A percentile compares a stretch with the other conserved stretches of the same genome.
These are phyloP conservation scores for Protea cynaroides DNA, from an alignment of 164 flowering plant species.

Conservation along the genomic window DNA sequence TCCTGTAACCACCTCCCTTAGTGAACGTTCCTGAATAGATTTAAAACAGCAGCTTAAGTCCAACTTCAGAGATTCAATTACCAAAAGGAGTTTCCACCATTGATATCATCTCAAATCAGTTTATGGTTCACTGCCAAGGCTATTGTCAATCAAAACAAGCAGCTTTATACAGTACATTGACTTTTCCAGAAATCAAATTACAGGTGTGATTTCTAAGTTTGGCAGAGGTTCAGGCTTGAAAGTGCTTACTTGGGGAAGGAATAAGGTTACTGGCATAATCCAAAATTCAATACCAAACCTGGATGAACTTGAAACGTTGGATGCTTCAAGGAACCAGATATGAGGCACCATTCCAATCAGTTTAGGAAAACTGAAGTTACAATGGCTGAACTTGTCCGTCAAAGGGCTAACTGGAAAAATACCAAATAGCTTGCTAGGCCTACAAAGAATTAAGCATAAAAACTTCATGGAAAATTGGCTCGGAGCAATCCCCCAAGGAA, in stretches of 20 bases:
- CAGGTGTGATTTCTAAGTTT: constrained; percentile 59
- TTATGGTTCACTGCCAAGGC: constrained; percentile 51
- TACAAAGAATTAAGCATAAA: constrained; percentile 45
- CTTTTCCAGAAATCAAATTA: constrained; percentile 51
- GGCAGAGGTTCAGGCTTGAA: constrained; percentile 39
- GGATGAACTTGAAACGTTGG: constrained; percentile 42
- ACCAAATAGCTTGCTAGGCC: constrained; percentile 54
- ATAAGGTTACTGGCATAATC: constrained; percentile 59
- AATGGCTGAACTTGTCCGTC: constrained; percentile 77
- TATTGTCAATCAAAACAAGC: constrained; percentile 35
- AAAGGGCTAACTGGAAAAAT: constrained; percentile 62
- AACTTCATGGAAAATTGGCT: constrained; percentile 77
- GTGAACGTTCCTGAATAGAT: constrained; percentile 70
- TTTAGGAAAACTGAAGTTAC: constrained; percentile 42
- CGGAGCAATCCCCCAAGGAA: constrained; percentile 84
- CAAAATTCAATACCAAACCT: constrained; percentile 76
- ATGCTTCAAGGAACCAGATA: constrained; percentile 63
- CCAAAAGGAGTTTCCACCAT: constrained; percentile 50
- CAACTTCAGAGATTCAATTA: constrained; percentile 44
- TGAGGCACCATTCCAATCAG: constrained; percentile 69
- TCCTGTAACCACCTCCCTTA: constrained; percentile 69
- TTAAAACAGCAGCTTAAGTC: constrained; percentile 54
- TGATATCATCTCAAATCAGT: constrained; percentile 66
- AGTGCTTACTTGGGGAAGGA: constrained; percentile 52
- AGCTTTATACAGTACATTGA: constrained; percentile 52